Percentiles rank a stretch among this genome's conserved stretches.
Evolutionary conservation across 2,329 filamentous ascomycete genomes (phyloP).

Genomic region (Laburnicola sp.): DNA sequence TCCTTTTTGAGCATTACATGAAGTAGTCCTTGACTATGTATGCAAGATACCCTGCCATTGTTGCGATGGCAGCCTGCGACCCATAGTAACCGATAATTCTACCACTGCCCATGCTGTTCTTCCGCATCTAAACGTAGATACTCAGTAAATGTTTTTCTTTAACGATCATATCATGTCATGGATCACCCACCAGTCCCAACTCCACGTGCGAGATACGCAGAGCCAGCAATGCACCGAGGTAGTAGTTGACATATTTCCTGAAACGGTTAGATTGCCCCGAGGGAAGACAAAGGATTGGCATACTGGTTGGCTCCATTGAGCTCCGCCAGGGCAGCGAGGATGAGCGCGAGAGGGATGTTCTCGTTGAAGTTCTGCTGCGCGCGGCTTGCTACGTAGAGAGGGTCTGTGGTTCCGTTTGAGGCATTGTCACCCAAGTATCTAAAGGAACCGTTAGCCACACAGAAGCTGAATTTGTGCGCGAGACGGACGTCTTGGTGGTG

Average conservation of each 20-base stretch:
- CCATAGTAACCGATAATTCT: constrained; percentile 36
- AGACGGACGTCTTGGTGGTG: constrained; percentile 34
- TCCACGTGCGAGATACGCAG: constrained; percentile 48
- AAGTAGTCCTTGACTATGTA: constrained; percentile 39
- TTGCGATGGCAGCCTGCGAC: constrained; percentile 33
- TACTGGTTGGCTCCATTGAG: constrained; percentile 50
- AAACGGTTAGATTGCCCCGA: neutral
- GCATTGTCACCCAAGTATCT: constrained; percentile 35
- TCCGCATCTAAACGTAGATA: constrained; percentile 11
- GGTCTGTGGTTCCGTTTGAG: constrained; percentile 22
- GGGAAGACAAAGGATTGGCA: neutral
- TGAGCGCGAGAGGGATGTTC: constrained; percentile 48
- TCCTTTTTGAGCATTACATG: constrained; percentile 4
- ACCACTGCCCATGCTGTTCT: constrained; percentile 27
- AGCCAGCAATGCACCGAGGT: constrained; percentile 45
- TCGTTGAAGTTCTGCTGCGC: constrained; percentile 50
- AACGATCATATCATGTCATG: no score
- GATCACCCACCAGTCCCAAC: constrained; percentile 35
- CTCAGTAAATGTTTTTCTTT: neutral
- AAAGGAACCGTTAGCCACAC: constrained; percentile 12
- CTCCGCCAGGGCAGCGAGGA: constrained; percentile 47
- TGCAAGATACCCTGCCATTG: constrained; percentile 35
- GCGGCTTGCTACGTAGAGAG: constrained; percentile 44
- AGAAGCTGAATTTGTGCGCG: neutral
- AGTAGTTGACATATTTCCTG: constrained; percentile 42